Base-by-base conservation (phyloP, 176 grass and related monocot species). In the Chloris gayana region DNA sequence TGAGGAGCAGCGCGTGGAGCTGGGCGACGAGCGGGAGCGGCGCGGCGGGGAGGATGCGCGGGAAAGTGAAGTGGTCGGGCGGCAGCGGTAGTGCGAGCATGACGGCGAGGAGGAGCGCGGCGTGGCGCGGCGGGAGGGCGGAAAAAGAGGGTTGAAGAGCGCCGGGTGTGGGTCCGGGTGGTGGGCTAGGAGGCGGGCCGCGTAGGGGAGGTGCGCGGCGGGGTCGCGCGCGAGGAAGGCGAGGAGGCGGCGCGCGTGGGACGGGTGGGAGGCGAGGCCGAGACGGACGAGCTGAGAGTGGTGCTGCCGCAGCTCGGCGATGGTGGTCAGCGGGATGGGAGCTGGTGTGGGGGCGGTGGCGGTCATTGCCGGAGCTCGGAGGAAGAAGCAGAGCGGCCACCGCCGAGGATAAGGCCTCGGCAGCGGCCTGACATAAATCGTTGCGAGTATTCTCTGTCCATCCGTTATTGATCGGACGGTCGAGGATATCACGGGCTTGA, bases 1-100 rank as follows among this genome's bases (percentile, higher is more conserved):
- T 97, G 81, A 89, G 80, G 50, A 93, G 77, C 51, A 93, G 85
- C 70, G 94, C 62, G 80, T 91, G 94, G 81, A 93, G 66, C 80
- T 97, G 91, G 22, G 39, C 74, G 45, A 79, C 91, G 12, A 94
- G 78, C 34, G 61, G 34, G 49, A 88, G 81, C 68, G 88, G 84
- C 9, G 86, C 85, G 29, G 45, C 71, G 46, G 82, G 78, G 64
- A 94, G 78, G 65, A 94, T 68, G 57, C 71, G 85, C 54, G 91
- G 88, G 63, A 94, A 86, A 58, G 88, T 91, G 85, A 94, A 94
- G 64, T 89, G 87, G 64, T 87, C 68, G 15, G 79, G 86, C 56
- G 2, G 25, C 19, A 87, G 73, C 32, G 78, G 83, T 4, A 87
- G 79, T 15, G 88, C 78, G 70, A 87, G 88, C 86, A 88, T 88